phyloP scores from a whole-genome alignment of 2,329 filamentous ascomycete species.

The Alternaria sp. region DNA sequence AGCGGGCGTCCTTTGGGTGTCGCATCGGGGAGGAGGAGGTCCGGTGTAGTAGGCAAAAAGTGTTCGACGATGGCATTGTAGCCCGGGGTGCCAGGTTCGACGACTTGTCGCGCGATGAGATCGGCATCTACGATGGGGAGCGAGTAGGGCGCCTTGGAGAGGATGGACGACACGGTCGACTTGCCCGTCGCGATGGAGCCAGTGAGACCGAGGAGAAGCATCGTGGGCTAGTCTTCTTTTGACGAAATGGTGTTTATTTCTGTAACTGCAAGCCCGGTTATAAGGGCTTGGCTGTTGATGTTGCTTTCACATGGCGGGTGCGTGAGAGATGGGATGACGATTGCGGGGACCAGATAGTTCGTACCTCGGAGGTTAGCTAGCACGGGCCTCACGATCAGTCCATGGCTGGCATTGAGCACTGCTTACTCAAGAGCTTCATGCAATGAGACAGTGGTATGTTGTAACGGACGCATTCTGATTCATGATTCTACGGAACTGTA shows the following conservation, averaged over 20 bases:
- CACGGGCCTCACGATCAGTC: background rate
- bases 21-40: constrained; percentile 71
- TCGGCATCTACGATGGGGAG: constrained; percentile 95
- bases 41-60: constrained; percentile 83
- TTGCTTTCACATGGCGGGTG: constrained; percentile 6
- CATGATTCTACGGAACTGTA: background rate
- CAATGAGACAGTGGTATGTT: background rate
- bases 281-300: background rate
- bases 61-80: constrained; percentile 82
- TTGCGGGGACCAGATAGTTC: constrained; percentile 14
- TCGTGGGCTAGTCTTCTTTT: constrained; percentile 48
- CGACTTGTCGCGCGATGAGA: constrained; percentile 87
- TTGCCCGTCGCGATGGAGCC: constrained; percentile 98
- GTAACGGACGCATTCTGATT: background rate
- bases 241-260: background rate
- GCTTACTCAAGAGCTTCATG: background rate
- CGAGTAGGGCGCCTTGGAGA: constrained; percentile 79
- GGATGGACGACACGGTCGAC: constrained; percentile 88
- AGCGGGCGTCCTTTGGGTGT: constrained; percentile 73
- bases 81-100: constrained; percentile 86
- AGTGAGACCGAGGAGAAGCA: constrained; percentile 95
- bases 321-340: constrained; percentile 11
- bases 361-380: constrained; percentile 15
- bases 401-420: background rate
- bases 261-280: background rate